Base-by-base conservation (phyloP, 108 stramenopile genomes). In the Fragilaria radians region DNA sequence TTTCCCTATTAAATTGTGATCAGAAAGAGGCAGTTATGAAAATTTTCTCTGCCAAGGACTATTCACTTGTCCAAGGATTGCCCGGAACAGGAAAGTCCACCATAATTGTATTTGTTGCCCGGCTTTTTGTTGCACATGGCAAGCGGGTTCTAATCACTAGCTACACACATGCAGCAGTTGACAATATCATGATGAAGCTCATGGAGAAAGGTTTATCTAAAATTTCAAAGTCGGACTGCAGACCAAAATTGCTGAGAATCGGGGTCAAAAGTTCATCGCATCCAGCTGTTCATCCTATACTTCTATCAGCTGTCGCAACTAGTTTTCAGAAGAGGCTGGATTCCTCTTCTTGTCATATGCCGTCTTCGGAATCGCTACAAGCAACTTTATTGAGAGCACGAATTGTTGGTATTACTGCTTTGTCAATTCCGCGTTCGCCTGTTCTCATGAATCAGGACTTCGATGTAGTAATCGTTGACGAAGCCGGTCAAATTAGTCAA, bases 401-500 rank as follows among this genome's bases (percentile, higher is more conserved):
- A 47, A 74, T 96, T 23, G 88, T 97, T 9, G 92, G 93, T 24
- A 74, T 81, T 17, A 96, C 79, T 28, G 93, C 87, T 34, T 65
- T 96, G 14, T 82, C 89, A 46, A 74, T 85, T 9, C 87, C 87
- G 5, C 71, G 77, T 18, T 78, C 82, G n/a, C 78, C 89, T 7
- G 77, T 90, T 17, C 65, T 95, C 17, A 56, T 70, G 5, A 72
- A 79, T 48, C 78, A 93, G 65, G 62, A 85, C 19, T 99, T 97
- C 65, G 97, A 99, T 74, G 82, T 91, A 52, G 95, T 93, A 45
- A 93, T 99, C 33, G 88, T 99, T n/a, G 98, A 99, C 59, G 98
- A 99, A 67, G 97, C 97, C 0, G 97, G 96, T 25, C 98, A 99
- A 74, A 93, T 96, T 9, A 81, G 77, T 32, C 93, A 96, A 72